Percentiles rank a stretch among this genome's conserved stretches.
Evolutionary conservation across 1,284 basidiomycete species (phyloP).

Genomic region (Apiotrichum brassicae): DNA sequence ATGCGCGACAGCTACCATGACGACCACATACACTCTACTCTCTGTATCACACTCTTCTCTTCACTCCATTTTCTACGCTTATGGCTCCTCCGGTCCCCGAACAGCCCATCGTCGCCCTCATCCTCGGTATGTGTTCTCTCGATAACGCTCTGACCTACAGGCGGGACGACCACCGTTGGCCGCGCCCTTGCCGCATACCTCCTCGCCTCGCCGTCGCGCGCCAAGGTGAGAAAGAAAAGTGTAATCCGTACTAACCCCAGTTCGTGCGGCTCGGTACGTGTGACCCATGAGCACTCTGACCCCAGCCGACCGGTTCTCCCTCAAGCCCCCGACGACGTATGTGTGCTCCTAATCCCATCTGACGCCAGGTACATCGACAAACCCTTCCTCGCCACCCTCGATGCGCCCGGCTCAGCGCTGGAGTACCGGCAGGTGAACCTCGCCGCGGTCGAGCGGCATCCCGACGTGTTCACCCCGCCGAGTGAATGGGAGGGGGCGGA

Average conservation of each 20-base stretch:
- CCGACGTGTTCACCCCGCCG: slow-evolving; percentile 35
- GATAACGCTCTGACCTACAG: slow-evolving; percentile 12
- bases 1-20: too few relatives aligned
- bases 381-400: slow-evolving; percentile 63
- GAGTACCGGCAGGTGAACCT: slow-evolving; percentile 78
- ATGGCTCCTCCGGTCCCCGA: not conserved
- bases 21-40: too few relatives aligned
- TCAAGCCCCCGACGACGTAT: slow-evolving; percentile 76
- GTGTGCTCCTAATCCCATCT: slow-evolving; percentile 28
- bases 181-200: slow-evolving; percentile 29
- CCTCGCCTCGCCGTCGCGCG: slow-evolving; percentile 12
- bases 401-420: slow-evolving; percentile 21
- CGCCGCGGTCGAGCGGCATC: slow-evolving; percentile 49
- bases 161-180: slow-evolving; percentile 37
- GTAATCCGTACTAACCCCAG: slow-evolving; percentile 37
- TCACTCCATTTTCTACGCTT: too few relatives aligned
- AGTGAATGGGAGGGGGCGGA: slow-evolving; percentile 17
- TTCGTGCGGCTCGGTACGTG: slow-evolving; percentile 61
- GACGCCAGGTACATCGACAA: slow-evolving; percentile 65
- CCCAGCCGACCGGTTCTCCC: slow-evolving; percentile 75
- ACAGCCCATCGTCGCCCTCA: slow-evolving; percentile 52
- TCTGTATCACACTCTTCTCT: too few relatives aligned
- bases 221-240: not conserved
- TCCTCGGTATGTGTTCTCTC: slow-evolving; percentile 61
- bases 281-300: not conserved